Evolutionary conservation across 2,329 filamentous ascomycete genomes (phyloP), one percentile per base, ranked within the genome.

Genomic region (Aschersonia sp.): DNA sequence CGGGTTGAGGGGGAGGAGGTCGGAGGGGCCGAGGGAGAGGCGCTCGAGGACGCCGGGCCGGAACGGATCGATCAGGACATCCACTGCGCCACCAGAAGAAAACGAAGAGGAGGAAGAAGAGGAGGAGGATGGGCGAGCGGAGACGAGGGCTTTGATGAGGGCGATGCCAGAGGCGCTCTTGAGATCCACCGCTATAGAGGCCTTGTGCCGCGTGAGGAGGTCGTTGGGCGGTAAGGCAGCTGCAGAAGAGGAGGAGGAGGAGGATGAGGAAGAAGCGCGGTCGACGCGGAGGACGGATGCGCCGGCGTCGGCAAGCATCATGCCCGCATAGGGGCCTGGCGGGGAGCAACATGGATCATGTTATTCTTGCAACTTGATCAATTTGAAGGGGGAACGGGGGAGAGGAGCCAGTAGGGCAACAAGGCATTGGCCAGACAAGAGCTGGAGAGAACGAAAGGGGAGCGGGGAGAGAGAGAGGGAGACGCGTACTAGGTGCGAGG

Each of bases 41-140:
- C 83, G 84, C 66, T 97, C 90, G 2, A 97, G 75, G 1, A 95
- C 87, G 37, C 88, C 87, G 0, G 90, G 90, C 0, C 90, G 84
- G 70, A 88, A 97, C 0, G 92, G 90, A 62, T 97, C 92, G 62
- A 97, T 92, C 31, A 97, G 64, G 37, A 95, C 72, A 64, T 97
- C 90, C 40, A 92, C 70, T 60, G 90, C 84, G 48, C 79, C 40
- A 22, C 22, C 22, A 22, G 22, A 14, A 14, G 14, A 14, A 14
- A n/a, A n/a, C n/a, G 14, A 14, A 14, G 14, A 14, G 2, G 14
- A 14, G 2, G 14, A 14, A 14, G 14, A 14, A 14, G 14, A 14
- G 2, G 14, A 14, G 2, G 14, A 22, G 22, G 22, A 22, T 22
- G 22, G 22, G 22, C 22, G 22, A n/a, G 11, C 12, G 68, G 64